These are phyloP conservation scores for Drechslerella coelobrocha DNA, from an alignment of 2,329 filamentous ascomycete species.

Conservation along the genomic window DNA sequence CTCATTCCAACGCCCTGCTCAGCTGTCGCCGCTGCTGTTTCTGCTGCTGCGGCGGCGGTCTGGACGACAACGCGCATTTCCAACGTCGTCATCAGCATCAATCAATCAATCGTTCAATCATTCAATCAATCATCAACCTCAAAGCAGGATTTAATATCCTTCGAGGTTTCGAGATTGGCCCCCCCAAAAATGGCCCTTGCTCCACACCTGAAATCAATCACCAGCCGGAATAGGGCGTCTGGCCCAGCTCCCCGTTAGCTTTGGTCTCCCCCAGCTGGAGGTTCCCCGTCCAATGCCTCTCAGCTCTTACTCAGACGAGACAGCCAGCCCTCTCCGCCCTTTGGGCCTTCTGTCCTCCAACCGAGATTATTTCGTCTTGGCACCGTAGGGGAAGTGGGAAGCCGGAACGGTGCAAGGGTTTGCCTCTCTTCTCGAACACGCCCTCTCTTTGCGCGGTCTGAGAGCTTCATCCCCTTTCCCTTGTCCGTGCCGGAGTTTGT, in stretches of 20 bases:
- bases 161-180: neutral
- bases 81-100: neutral
- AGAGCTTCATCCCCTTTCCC: slow-evolving; percentile 4
- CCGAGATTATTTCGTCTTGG: slow-evolving; percentile 51
- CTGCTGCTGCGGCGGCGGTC: neutral
- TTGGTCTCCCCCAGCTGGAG: slow-evolving; percentile 17
- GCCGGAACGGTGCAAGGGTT: neutral
- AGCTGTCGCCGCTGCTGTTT: no score
- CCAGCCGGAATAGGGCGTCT: slow-evolving; percentile 10
- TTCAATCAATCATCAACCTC: no score
- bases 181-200: neutral
- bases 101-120: neutral
- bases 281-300: slow-evolving; percentile 30
- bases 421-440: slow-evolving; percentile 13
- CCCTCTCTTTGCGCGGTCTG: neutral
- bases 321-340: slow-evolving; percentile 2
- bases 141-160: slow-evolving; percentile 1
- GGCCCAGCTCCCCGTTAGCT: slow-evolving; percentile 44
- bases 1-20: no score
- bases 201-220: slow-evolving; percentile 21
- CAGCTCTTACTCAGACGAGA: slow-evolving; percentile 25
- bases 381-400: neutral
- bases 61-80: neutral
- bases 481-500: slow-evolving; percentile 49
- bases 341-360: slow-evolving; percentile 14